phyloP scores from a whole-genome alignment of 108 stramenopile genomes.

The Chaetoceros tenuissimus region DNA sequence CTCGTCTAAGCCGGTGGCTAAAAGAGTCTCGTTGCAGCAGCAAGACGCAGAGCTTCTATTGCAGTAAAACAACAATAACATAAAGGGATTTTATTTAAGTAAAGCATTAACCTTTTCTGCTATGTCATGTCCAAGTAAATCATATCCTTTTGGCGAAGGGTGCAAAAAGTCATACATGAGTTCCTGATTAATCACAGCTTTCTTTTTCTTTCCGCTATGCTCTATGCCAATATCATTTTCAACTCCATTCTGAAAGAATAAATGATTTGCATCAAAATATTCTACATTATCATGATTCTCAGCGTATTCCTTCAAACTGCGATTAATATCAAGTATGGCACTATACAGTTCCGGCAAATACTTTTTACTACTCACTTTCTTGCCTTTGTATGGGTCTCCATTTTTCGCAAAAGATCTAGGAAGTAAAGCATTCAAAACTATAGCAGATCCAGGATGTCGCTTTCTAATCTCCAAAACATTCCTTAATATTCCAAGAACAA shows the following conservation, averaged over 20 bases:
- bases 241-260: conserved; percentile 26
- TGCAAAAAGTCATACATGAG: conserved; percentile 27
- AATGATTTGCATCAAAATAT: conserved; percentile 23
- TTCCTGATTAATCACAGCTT: conserved; percentile 12
- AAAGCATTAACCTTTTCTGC: conserved; percentile 12
- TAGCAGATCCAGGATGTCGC: conserved; percentile 25
- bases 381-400: conserved; percentile 3
- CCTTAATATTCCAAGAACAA: conserved; percentile 48
- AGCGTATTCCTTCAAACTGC: conserved; percentile 20
- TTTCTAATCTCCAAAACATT: conserved; percentile 50
- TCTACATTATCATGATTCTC: conserved; percentile 18
- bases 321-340: conserved; percentile 23
- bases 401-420: conserved; percentile 19
- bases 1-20: no score
- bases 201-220: neutral
- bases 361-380: conserved; percentile 2
- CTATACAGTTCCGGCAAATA: conserved; percentile 15
- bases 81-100: no score
- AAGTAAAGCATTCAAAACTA: conserved; percentile 57
- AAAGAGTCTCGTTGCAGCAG: no score
- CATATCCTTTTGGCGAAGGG: conserved; percentile 17
- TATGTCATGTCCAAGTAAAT: conserved; percentile 13
- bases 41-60: no score
- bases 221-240: no score
- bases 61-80: no score